Conservation (phyloP, 768 basidiomycete species). For the Brasilioporus rufonigricans region DNA sequence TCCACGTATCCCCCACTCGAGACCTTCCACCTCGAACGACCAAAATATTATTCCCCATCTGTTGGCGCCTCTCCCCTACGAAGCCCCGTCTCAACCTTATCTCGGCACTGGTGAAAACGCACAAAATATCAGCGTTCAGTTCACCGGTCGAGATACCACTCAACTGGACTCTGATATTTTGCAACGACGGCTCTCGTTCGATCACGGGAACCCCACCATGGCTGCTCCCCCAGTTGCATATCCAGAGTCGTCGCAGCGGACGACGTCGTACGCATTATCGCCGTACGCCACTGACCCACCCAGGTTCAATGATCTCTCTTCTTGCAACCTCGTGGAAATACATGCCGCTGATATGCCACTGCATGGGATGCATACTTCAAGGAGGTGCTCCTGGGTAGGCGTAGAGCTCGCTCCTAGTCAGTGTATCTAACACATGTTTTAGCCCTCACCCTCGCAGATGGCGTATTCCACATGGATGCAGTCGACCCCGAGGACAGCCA, state of each 20-base stretch:
- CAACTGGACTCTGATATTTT: constrained; percentile 30
- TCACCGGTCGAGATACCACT: constrained; percentile 22
- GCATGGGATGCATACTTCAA: constrained; percentile 11
- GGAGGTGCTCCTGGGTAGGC: constrained; percentile 29
- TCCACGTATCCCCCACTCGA: constrained; percentile 9
- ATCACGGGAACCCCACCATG: constrained; percentile 2
- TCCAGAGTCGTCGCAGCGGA: constrained; percentile 33
- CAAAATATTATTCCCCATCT: constrained; percentile 19
- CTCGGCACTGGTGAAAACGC: constrained; percentile 9
- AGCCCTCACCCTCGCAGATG: constrained; percentile 20
- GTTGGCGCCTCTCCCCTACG: constrained; percentile 12
- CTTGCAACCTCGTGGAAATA: constrained; percentile 10
- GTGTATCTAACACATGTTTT: constrained; percentile 17
- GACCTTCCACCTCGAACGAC: constrained; percentile 15
- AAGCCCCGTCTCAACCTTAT: constrained; percentile 15
- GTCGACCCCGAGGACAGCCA: constrained; percentile 7
- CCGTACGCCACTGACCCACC: constrained; percentile 15
- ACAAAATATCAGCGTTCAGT: constrained; percentile 32
- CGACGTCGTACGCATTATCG: constrained; percentile 22
- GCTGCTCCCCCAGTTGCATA: constrained; percentile 13
- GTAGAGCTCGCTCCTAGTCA: neutral
- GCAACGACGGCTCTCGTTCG: constrained; percentile 12
- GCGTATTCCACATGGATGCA: constrained; percentile 15
- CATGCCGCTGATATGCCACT: constrained; percentile 11
- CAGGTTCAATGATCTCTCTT: constrained; percentile 7